Evolutionary conservation across 108 stramenopile species (phyloP), one percentile per base, ranked within the genome.

Genomic region (Pseudonitzschia pungens): DNA sequence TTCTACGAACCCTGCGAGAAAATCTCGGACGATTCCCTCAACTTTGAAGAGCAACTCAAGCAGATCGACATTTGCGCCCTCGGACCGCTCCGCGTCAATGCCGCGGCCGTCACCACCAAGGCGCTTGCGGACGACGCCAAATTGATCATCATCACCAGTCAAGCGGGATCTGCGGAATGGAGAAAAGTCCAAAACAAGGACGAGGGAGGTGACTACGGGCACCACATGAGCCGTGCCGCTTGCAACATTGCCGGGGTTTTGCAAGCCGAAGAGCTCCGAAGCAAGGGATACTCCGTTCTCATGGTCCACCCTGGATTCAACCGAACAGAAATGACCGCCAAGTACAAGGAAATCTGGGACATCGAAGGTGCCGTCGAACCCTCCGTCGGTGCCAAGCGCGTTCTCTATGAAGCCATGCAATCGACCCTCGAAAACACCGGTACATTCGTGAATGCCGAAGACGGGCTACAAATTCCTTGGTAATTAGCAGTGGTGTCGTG

Each of bases 161-260:
- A 96, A 73, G 96, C 93, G 12, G 96, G 96, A 41, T 92, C 90
- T 15, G 78, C 84, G 45, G 88, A 89, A 50, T 95, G 94, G 94
- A 79, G 94, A 27, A 48, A 71, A 22, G 87, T 86, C 29, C 94
- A 95, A 72, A 95, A 95, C 75, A 84, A 82, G 74, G 85, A 86
- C 52, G 62, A 71, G 67, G 92, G 92, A 28, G 88, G 87, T 11
- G 90, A 95, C 78, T 95, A 92, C 75, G 94, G 94, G 20, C 96
- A 96, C 81, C 96, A 96, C 81, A 96, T 96, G 96, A 89, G 87
- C 29, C 90, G 93, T 27, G 92, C 94, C 27, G 92, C 94, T 4
- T 88, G 90, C 77, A 96, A 95, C 81, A 96, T 96, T 86, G 90
- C 83, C 51, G 90, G 83, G 36, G 87, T 80, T 24, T 65, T 96